These are phyloP conservation scores for Stagonosporopsis vannaccii DNA, from an alignment of 2,329 filamentous ascomycete genomes.

Conservation along the genomic window DNA sequence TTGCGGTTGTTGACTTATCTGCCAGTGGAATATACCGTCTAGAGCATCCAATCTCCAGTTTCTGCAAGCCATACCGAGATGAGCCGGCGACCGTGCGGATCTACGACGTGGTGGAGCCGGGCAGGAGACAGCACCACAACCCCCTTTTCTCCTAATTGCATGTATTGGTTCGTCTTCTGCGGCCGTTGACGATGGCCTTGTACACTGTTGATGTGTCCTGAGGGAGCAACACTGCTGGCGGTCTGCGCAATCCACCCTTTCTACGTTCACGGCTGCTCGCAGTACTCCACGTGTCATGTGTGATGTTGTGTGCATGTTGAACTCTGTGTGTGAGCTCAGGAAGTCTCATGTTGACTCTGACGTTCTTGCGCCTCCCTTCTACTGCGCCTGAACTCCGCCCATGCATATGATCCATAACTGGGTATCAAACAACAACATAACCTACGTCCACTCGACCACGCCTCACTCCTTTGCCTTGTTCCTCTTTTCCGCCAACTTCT, in stretches of 20 bases:
- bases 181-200: conserved; percentile 36
- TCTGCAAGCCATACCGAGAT: conserved; percentile 21
- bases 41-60: conserved; percentile 21
- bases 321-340: background rate
- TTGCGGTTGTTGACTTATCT: conserved; percentile 41
- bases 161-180: conserved; percentile 34
- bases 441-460: background rate
- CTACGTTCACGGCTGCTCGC: background rate
- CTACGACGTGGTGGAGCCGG: conserved; percentile 21
- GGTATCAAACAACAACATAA: conserved; percentile 12
- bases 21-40: conserved; percentile 35
- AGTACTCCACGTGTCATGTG: background rate
- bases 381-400: conserved; percentile 16
- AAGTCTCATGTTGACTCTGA: background rate
- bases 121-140: conserved; percentile 29
- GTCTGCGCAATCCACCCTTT: conserved; percentile 19
- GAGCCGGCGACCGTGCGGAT: conserved; percentile 29
- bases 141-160: conserved; percentile 32
- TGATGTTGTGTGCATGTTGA: background rate
- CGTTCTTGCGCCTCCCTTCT: background rate
- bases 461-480: conserved; percentile 39
- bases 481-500: conserved; percentile 70
- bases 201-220: conserved; percentile 43
- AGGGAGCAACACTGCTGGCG: conserved; percentile 38
- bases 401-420: conserved; percentile 21